Evolutionary conservation across 164 flowering plant genomes (phyloP).

Genomic region (Kingdonia uniflora): DNA sequence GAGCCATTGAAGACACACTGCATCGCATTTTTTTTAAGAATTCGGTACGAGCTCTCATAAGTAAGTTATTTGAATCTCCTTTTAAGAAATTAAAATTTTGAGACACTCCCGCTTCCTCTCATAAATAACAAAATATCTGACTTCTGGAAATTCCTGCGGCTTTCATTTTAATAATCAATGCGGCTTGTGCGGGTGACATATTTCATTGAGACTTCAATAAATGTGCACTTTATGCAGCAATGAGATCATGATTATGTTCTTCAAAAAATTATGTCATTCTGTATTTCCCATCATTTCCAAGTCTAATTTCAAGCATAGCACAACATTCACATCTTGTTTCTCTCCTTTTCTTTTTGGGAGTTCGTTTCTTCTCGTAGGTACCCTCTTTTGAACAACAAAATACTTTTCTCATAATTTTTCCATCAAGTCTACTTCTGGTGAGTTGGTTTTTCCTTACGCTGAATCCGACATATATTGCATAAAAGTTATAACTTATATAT

Average conservation of each 20-base stretch:
- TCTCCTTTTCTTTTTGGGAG: neutral
- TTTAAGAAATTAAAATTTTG: no score
- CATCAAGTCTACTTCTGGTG: neutral
- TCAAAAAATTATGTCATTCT: no score
- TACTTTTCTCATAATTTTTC: neutral
- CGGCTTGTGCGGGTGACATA: neutral
- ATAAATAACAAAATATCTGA: no score
- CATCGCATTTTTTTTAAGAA: conserved; percentile 1
- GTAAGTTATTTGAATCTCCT: conserved; percentile 4
- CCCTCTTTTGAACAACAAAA: no score
- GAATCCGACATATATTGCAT: neutral
- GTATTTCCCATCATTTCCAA: no score
- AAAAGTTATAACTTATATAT: no score
- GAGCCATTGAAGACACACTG: neutral
- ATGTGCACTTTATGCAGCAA: neutral
- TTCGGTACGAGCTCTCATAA: neutral
- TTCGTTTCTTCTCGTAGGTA: neutral
- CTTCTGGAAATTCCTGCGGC: neutral
- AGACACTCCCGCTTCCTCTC: neutral
- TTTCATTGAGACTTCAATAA: neutral
- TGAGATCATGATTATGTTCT: no score
- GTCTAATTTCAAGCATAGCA: no score
- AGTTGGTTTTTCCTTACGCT: neutral
- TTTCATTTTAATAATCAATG: neutral
- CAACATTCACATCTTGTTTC: no score